A percentile compares a stretch with the other conserved stretches of the same genome.
These are phyloP conservation scores for Vanderwaltozyma tropicalis DNA, from an alignment of 805 yeast genomes.

Conservation along the genomic window DNA sequence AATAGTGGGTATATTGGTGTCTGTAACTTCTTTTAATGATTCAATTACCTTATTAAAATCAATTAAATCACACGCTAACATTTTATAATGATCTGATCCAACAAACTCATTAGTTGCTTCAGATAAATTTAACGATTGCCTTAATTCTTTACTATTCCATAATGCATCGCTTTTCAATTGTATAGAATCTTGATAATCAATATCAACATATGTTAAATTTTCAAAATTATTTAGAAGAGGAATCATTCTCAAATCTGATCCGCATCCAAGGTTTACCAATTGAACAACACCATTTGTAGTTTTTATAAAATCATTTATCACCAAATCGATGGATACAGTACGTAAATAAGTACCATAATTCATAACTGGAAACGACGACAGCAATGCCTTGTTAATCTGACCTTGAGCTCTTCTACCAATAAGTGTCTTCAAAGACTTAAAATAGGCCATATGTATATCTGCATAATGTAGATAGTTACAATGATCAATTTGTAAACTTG, in stretches of 20 bases:
- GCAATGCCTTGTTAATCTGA: constrained; percentile 12
- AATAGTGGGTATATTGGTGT: constrained; percentile 33
- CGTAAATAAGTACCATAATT: constrained; percentile 63
- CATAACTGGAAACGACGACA: constrained; percentile 48
- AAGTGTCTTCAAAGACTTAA: constrained; percentile 8
- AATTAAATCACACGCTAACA: constrained; percentile 29
- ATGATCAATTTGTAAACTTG: constrained; percentile 5
- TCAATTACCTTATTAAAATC: constrained; percentile 19
- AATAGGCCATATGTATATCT: constrained; percentile 18
- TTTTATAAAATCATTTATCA: constrained; percentile 35
- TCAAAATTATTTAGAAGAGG: constrained; percentile 25
- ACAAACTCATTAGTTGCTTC: constrained; percentile 16
- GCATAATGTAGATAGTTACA: constrained; percentile 5
- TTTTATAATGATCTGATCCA: constrained; percentile 15
- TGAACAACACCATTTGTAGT: constrained; percentile 28
- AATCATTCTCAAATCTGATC: constrained; percentile 50
- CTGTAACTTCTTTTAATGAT: constrained; percentile 14
- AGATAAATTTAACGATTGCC: constrained; percentile 1
- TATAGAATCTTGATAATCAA: constrained; percentile 41
- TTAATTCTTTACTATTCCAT: constrained; percentile 4
- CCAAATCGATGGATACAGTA: constrained; percentile 40
- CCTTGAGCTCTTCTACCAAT: constrained; percentile 13
- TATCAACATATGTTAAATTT: constrained; percentile 34
- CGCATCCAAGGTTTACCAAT: constrained; percentile 57
- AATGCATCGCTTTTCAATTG: constrained; percentile 31